These are phyloP conservation scores for Somion occarium DNA, from an alignment of 1,284 basidiomycete species.

Conservation along the genomic window DNA sequence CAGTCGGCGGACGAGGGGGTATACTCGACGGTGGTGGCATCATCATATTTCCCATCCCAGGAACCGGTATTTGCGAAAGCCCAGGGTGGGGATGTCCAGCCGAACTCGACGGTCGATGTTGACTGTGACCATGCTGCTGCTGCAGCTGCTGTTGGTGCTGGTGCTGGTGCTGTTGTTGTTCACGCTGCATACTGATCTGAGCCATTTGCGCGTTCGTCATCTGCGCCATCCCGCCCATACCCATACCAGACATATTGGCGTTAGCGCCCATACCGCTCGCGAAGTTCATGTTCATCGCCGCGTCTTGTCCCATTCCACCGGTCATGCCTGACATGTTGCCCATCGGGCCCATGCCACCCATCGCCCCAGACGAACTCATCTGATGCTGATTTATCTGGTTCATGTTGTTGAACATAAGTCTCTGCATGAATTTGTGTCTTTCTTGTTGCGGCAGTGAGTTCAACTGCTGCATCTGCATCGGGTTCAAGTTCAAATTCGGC, in stretches of 20 bases:
- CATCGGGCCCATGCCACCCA: slow-evolving; percentile 6
- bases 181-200: slow-evolving; percentile 7
- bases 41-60: slow-evolving; percentile 18
- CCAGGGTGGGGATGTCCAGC: slow-evolving; percentile 10
- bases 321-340: not conserved
- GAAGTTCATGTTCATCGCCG: not conserved
- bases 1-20: slow-evolving; percentile 21
- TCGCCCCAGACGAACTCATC: not conserved
- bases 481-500: not conserved
- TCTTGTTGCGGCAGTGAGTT: slow-evolving; percentile 8
- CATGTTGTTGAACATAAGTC: slow-evolving; percentile 2
- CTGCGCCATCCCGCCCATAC: not conserved
- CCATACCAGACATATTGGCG: not conserved
- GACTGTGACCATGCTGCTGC: slow-evolving; percentile 5
- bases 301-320: not conserved
- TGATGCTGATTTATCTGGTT: slow-evolving; percentile 1
- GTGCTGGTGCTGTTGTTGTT: slow-evolving; percentile 8
- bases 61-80: slow-evolving; percentile 8
- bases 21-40: slow-evolving; percentile 21
- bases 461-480: slow-evolving; percentile 9
- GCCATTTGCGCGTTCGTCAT: slow-evolving; percentile 1
- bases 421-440: slow-evolving; percentile 8
- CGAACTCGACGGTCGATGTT: not conserved
- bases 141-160: slow-evolving; percentile 10
- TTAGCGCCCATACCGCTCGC: not conserved